Evolutionary conservation across 371 early-diverging fungal genomes (phyloP).

Genomic region (Syncephalastrum monosporum): DNA sequence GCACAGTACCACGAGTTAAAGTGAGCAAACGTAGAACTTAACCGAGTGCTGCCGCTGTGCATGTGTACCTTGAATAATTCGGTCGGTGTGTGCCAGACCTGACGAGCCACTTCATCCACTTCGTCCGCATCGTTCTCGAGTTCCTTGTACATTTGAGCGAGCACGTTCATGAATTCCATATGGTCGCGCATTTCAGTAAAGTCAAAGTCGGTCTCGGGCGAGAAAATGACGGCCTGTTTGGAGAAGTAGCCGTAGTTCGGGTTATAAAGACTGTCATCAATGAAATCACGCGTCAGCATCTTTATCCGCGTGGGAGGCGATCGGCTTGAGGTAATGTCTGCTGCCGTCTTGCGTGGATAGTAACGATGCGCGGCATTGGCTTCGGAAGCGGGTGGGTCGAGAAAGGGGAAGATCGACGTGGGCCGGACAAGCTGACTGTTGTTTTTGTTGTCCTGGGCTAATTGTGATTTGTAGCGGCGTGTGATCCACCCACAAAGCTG

Average conservation of each 20-base stretch:
- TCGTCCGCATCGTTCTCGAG: slow-evolving; percentile 69
- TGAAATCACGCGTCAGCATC: slow-evolving; percentile 88
- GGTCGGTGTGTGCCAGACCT: slow-evolving; percentile 97
- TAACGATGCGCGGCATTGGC: slow-evolving; percentile 26
- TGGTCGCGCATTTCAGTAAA: slow-evolving; percentile 72
- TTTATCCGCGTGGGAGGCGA: slow-evolving; percentile 58
- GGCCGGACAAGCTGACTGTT: slow-evolving; percentile 7
- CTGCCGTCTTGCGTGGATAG: slow-evolving; percentile 43
- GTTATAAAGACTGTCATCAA: slow-evolving; percentile 95
- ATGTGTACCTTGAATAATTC: slow-evolving; percentile 84
- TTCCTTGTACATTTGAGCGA: slow-evolving; percentile 79
- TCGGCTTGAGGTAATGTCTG: slow-evolving; percentile 29
- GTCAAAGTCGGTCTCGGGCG: slow-evolving; percentile 73
- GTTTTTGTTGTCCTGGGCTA: slow-evolving; percentile 1
- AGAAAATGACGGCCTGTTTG: slow-evolving; percentile 89
- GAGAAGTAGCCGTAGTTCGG: slow-evolving; percentile 96
- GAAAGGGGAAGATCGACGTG: slow-evolving; percentile 31
- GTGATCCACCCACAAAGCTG: not conserved
- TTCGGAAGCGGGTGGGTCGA: slow-evolving; percentile 27
- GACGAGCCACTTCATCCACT: slow-evolving; percentile 67
- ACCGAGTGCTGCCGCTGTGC: not conserved
- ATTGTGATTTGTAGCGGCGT: not conserved
- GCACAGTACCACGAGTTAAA: not conserved
- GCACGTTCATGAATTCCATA: slow-evolving; percentile 76
- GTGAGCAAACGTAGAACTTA: not conserved